These are phyloP conservation scores for Candida xiaguanensis DNA, from an alignment of 805 yeast species.

Conservation along the genomic window DNA sequence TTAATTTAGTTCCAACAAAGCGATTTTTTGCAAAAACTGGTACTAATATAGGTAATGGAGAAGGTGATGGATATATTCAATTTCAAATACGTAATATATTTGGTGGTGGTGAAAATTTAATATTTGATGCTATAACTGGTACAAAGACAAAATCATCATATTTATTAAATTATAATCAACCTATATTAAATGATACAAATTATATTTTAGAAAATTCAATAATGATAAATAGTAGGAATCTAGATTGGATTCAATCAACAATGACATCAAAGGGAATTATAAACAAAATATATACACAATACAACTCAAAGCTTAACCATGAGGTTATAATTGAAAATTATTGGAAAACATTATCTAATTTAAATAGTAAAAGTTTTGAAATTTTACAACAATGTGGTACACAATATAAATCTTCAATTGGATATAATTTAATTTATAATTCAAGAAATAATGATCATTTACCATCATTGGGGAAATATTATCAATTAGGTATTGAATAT, in stretches of 20 bases:
- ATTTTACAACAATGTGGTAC: conserved; percentile 42
- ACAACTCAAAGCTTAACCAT: conserved; percentile 34
- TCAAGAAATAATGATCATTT: conserved; percentile 40
- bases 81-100: conserved; percentile 56
- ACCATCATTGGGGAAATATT: conserved; percentile 40
- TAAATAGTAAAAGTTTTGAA: conserved; percentile 25
- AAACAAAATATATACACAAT: conserved; percentile 36
- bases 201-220: conserved; percentile 35
- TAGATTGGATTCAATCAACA: conserved; percentile 49
- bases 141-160: conserved; percentile 49
- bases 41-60: conserved; percentile 93
- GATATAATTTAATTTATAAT: conserved; percentile 40
- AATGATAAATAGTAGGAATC: conserved; percentile 41
- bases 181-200: conserved; percentile 39
- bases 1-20: conserved; percentile 52
- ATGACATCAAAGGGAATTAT: conserved; percentile 42
- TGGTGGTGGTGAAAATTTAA: conserved; percentile 54
- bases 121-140: conserved; percentile 50
- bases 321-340: conserved; percentile 46
- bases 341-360: conserved; percentile 33
- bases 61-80: conserved; percentile 89
- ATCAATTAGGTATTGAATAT: conserved; percentile 34
- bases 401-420: conserved; percentile 41
- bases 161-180: conserved; percentile 44
- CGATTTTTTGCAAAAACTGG: conserved; percentile 85